Percentiles rank a stretch among this genome's conserved stretches.
These are phyloP conservation scores for Capsella rubella DNA, from an alignment of 441 rosid genomes.

Conservation along the genomic window DNA sequence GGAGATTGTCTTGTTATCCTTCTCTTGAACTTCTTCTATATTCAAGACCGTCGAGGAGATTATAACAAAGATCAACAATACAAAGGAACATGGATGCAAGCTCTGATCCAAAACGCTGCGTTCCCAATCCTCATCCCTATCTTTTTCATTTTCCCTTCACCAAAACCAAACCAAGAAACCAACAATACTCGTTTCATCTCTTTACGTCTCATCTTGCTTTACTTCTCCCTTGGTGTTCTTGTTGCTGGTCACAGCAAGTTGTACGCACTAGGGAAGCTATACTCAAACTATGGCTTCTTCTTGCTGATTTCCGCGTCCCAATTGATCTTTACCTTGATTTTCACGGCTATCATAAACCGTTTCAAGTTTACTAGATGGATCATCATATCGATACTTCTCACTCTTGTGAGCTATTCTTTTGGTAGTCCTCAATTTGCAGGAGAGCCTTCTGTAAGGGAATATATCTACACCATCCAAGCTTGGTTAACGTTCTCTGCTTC, in stretches of 20 bases:
- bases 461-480: constrained; percentile 21
- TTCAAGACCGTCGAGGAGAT: constrained; percentile 31
- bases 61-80: constrained; percentile 34
- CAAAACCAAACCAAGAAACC: constrained; percentile 31
- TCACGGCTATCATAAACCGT: constrained; percentile 39
- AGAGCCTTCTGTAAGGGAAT: constrained; percentile 31
- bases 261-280: constrained; percentile 38
- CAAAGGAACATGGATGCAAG: constrained; percentile 44
- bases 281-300: constrained; percentile 30
- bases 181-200: constrained; percentile 9
- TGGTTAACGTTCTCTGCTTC: constrained; percentile 40
- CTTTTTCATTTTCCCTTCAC: constrained; percentile 34
- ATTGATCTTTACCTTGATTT: constrained; percentile 32
- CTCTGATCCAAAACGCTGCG: constrained; percentile 48
- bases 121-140: constrained; percentile 49
- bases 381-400: constrained; percentile 37
- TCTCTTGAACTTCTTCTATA: constrained; percentile 43
- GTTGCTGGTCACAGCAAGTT: constrained; percentile 45
- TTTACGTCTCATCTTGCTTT: constrained; percentile 36
- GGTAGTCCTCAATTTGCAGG: constrained; percentile 35
- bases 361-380: constrained; percentile 45
- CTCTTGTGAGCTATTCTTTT: constrained; percentile 4
- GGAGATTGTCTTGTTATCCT: constrained; percentile 43
- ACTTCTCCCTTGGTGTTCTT: constrained; percentile 43
- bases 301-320: constrained; percentile 17